A percentile compares a stretch with the other conserved stretches of the same genome.
Evolutionary conservation across 2,329 filamentous ascomycete species (phyloP).

Genomic region (Chaetomium globosum): DNA sequence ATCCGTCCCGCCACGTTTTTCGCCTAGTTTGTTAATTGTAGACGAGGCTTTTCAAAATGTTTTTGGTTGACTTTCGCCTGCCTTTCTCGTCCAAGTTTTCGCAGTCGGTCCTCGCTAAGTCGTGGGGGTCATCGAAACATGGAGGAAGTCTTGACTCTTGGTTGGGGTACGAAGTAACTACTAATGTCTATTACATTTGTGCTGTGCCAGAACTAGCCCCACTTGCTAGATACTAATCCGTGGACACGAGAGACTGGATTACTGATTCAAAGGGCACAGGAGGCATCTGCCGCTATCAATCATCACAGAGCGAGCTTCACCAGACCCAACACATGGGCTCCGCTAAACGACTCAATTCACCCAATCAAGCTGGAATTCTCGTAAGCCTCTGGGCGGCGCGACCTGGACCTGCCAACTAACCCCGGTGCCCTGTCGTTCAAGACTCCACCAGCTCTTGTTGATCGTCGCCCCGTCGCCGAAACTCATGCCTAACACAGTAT

Average conservation of each 20-base stretch:
- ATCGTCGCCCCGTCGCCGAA: background rate
- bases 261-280: slow-evolving; percentile 2
- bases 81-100: background rate
- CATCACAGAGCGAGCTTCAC: background rate
- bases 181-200: background rate
- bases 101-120: background rate
- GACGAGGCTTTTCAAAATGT: background rate
- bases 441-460: background rate
- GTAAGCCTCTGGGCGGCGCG: slow-evolving; percentile 19
- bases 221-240: background rate
- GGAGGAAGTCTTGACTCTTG: too few species aligned
- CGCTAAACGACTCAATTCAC: background rate
- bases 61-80: background rate
- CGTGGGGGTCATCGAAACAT: background rate
- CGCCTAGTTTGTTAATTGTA: background rate
- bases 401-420: slow-evolving; percentile 5
- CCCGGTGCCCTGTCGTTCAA: background rate
- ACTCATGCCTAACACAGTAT: slow-evolving; percentile 2
- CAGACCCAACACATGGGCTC: background rate
- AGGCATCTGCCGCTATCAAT: background rate
- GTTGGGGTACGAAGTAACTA: too few species aligned
- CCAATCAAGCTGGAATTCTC: slow-evolving; percentile 19
- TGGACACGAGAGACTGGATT: background rate
- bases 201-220: background rate
- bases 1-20: background rate